phyloP scores from a whole-genome alignment of 1,139 yeast genomes.

The Hyphopichia khmerensis region DNA sequence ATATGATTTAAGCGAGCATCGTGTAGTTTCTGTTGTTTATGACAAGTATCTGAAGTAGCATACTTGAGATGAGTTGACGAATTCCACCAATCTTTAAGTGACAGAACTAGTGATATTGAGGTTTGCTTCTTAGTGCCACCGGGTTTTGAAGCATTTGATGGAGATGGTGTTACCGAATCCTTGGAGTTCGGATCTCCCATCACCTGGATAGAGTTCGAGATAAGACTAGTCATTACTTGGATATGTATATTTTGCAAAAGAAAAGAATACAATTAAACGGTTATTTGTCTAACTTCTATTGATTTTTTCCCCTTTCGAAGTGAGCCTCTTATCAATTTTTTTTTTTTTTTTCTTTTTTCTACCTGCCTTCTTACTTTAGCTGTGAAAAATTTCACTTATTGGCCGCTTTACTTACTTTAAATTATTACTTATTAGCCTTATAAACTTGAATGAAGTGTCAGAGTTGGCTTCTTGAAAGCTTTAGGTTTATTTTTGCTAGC shows the following conservation, averaged over 20 bases:
- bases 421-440: too few species aligned
- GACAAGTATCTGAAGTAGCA: conserved; percentile 14
- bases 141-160: neutral
- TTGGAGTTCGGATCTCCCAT: conserved; percentile 13
- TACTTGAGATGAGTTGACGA: conserved; percentile 24
- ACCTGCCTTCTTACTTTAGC: too few species aligned
- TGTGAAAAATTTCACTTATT: neutral
- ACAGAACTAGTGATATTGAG: conserved; percentile 28
- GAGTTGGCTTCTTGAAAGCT: too few species aligned
- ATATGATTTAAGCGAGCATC: conserved; percentile 26
- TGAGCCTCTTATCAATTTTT: neutral
- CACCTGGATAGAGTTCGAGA: conserved; percentile 14
- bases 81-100: conserved; percentile 44
- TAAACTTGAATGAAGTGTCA: too few species aligned
- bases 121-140: neutral
- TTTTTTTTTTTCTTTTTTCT: too few species aligned
- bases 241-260: neutral
- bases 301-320: neutral
- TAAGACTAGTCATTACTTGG: conserved; percentile 11
- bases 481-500: too few species aligned
- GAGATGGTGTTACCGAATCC: neutral
- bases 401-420: too few species aligned
- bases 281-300: neutral
- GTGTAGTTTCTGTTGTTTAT: conserved; percentile 8
- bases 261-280: too few species aligned